Evolutionary conservation across 768 basidiomycete species (phyloP).

Genomic region (Guyanaporus albipodus): DNA sequence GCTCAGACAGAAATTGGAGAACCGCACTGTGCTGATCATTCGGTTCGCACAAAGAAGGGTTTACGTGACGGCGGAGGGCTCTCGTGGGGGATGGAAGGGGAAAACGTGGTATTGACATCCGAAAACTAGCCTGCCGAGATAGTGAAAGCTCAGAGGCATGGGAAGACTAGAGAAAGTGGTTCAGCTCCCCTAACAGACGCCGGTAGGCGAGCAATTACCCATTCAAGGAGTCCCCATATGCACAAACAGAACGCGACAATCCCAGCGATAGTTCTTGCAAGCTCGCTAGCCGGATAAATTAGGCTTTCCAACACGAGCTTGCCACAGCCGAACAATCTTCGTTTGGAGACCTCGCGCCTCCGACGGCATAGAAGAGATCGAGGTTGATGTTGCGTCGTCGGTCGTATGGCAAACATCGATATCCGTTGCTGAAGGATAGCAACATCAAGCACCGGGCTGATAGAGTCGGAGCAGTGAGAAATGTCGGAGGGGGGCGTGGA

Average conservation of each 20-base stretch:
- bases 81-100: conserved; percentile 10
- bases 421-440: conserved; percentile 10
- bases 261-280: conserved; percentile 12
- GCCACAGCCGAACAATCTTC: neutral
- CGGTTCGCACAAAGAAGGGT: conserved; percentile 7
- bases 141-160: conserved; percentile 7
- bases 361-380: neutral
- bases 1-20: conserved; percentile 27
- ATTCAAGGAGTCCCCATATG: conserved; percentile 24
- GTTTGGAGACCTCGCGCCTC: neutral
- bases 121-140: conserved; percentile 1
- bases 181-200: conserved; percentile 1
- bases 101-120: conserved; percentile 1
- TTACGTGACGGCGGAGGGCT: conserved; percentile 1
- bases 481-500: conserved; percentile 14
- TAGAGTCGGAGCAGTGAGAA: neutral
- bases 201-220: conserved; percentile 6
- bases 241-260: conserved; percentile 19
- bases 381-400: neutral
- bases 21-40: conserved; percentile 17
- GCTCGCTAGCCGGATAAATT: conserved; percentile 7
- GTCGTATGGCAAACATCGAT: conserved; percentile 1
- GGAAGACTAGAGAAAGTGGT: conserved; percentile 11
- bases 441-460: conserved; percentile 9
- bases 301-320: conserved; percentile 2